Evolutionary conservation across 495 filamentous ascomycete species (phyloP).

Genomic region (Penicillium ochrochloron): DNA sequence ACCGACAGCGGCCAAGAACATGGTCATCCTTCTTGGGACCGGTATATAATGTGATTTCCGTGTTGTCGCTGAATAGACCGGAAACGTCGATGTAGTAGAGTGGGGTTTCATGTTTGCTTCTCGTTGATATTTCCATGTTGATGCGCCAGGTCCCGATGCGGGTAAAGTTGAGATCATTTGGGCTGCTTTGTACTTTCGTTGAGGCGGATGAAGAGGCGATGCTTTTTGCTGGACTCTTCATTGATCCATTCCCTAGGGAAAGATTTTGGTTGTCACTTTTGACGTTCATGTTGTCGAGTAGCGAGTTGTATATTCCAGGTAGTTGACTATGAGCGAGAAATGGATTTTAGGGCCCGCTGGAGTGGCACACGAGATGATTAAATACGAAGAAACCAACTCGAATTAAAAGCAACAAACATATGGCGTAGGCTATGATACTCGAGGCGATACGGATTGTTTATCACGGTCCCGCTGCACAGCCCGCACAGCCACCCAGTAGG

Average conservation of each 20-base stretch:
- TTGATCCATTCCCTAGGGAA: not conserved
- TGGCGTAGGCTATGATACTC: not conserved
- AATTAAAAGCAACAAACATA: not conserved
- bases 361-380: no score
- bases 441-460: not conserved
- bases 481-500: not conserved
- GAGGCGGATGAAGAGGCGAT: not conserved
- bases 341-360: no score
- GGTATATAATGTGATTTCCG: not conserved
- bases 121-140: not conserved
- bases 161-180: not conserved
- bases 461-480: not conserved
- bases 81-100: not conserved
- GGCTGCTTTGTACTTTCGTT: not conserved
- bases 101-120: not conserved
- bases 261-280: not conserved
- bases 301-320: not conserved
- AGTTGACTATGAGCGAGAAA: not conserved
- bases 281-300: not conserved
- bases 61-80: constrained; percentile 1
- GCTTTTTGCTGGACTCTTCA: no score
- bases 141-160: not conserved
- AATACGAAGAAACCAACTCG: no score
- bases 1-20: not conserved
- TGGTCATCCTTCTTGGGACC: not conserved